Evolutionary conservation across 163 green algal genomes (phyloP).

Genomic region (Scenedesmus sp.): DNA sequence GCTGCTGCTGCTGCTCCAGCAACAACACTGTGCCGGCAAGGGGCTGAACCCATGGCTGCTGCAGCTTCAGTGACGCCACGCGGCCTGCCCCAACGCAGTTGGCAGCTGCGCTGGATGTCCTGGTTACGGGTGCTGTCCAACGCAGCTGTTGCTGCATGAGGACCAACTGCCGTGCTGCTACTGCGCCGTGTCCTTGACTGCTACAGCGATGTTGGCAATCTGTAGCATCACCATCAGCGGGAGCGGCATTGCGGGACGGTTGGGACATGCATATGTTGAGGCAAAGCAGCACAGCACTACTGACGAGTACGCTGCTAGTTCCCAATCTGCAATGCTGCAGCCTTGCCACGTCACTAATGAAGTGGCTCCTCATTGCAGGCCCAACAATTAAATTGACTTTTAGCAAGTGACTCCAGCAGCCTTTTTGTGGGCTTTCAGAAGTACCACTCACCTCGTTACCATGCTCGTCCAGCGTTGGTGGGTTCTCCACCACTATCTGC

Average conservation of each 20-base stretch:
- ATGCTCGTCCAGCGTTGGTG: constrained; percentile 79
- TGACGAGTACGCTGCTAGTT: neutral
- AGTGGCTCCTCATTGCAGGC: too few species aligned
- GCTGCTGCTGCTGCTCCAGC: neutral
- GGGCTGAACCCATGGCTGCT: neutral
- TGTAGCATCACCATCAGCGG: constrained; percentile 25
- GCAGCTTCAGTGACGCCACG: neutral
- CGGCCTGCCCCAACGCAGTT: neutral
- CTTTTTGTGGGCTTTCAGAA: neutral
- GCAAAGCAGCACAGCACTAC: neutral
- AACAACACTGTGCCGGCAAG: neutral
- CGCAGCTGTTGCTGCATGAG: neutral
- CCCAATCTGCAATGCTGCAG: neutral
- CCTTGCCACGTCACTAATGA: too few species aligned
- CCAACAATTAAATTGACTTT: too few species aligned
- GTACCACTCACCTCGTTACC: constrained; percentile 80
- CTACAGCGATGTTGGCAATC: constrained; percentile 75
- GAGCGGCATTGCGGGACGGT: neutral
- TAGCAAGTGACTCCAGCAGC: neutral
- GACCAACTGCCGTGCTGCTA: constrained; percentile 1
- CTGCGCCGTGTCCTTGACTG: constrained; percentile 58
- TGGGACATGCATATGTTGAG: neutral
- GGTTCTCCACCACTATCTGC: constrained; percentile 89
- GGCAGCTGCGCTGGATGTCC: neutral
- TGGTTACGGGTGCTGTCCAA: too few species aligned